Base-by-base conservation (phyloP, 2,329 filamentous ascomycete genomes). In the Stromatinia cepivora region DNA sequence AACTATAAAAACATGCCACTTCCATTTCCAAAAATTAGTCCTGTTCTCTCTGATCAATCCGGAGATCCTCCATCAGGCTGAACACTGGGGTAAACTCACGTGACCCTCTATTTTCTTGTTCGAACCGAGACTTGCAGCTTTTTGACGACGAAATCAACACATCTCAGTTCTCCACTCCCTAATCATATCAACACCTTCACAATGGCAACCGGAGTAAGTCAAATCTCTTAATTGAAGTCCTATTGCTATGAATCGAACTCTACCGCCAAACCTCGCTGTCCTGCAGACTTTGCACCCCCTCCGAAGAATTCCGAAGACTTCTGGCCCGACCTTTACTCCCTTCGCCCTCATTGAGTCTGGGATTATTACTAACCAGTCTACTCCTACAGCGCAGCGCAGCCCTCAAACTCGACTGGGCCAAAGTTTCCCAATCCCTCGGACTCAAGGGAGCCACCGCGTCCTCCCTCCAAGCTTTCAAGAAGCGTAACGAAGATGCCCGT, bases 401-500 rank as follows among this genome's bases (percentile, higher is more conserved):
- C 84, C 89, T 96, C 84, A 99, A 98, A 89, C 89, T 99, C 87
- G 95, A 99, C 90, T 99, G 95, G 95, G 89, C 89, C 85, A 95
- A 96, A 86, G 89, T 99, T 80, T 91, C 91, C 84, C 89, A 88
- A 84, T 96, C 94, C 80, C 93, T 99, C 79, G 94, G 94, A 82
- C 93, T 99, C 82, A 92, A 92, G 82, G 95, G 95, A 82, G 92
- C 93, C 85, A 99, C 95, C 77, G 94, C 92, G 77, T 84, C 90
- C 78, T 91, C 94, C 72, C 93, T 99, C 72, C 91, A 94, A 82
- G 88, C 92, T 75, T 99, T 99, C 91, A 99, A 99, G 89, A 95
- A 97, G 90, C 94, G 95, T 85, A 97, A 98, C 87, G 95, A 99
- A 81, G 94, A 97, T 81, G 94, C 93, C 80, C 94, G 94, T 84